Conservation (phyloP, 345 rosid genomes). For the Carallia pectinifolia region DNA sequence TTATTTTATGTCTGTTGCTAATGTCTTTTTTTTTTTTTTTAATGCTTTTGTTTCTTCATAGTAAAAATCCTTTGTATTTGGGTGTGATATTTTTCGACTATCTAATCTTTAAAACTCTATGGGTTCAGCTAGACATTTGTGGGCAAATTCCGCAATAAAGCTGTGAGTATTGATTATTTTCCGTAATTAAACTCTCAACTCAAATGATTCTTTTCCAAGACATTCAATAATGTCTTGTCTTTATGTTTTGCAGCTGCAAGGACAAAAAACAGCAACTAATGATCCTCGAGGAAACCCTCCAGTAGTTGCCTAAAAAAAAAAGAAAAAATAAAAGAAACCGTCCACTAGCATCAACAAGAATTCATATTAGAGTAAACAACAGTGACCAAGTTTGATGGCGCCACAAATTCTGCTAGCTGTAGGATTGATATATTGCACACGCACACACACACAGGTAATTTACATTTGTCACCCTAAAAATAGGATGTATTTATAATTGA, state of each 20-base stretch:
- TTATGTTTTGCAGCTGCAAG: constrained; percentile 60
- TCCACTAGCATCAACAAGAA: constrained; percentile 28
- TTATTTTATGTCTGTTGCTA: constrained; percentile 3
- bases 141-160: constrained; percentile 78
- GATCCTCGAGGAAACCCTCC: constrained; percentile 34
- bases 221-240: neutral
- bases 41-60: constrained; percentile 11
- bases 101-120: constrained; percentile 77
- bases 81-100: constrained; percentile 62
- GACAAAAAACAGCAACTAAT: constrained; percentile 48
- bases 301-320: no score
- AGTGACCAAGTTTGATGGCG: constrained; percentile 18
- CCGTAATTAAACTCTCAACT: neutral
- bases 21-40: constrained; percentile 10
- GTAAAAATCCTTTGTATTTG: constrained; percentile 92
- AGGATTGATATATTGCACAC: constrained; percentile 1
- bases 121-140: constrained; percentile 90
- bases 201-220: neutral
- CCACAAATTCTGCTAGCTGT: constrained; percentile 13
- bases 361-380: constrained; percentile 42
- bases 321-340: constrained; percentile 1
- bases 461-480: no score
- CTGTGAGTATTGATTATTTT: constrained; percentile 49
- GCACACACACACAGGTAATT: no score
- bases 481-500: no score